Evolutionary conservation across 2,329 filamentous ascomycete species (phyloP).

Genomic region (Xylaria hypoxylon): DNA sequence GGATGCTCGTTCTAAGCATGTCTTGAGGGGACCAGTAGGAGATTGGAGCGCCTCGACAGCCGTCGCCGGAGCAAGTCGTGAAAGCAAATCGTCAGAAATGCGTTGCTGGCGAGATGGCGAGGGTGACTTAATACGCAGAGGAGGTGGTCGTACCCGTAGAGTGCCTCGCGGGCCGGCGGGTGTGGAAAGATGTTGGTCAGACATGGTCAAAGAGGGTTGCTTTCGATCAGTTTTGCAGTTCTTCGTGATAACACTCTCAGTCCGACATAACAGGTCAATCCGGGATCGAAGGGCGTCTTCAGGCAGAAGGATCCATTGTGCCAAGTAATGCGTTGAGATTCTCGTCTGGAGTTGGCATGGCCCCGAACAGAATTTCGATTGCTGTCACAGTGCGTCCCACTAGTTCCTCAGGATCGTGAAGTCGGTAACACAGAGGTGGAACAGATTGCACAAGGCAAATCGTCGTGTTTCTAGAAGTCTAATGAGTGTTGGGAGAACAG

Average conservation of each 20-base stretch:
- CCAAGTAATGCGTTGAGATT: conserved; percentile 35
- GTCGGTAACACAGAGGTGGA: conserved; percentile 36
- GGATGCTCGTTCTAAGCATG: conserved; percentile 72
- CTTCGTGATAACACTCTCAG: conserved; percentile 39
- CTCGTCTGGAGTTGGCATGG: conserved; percentile 44
- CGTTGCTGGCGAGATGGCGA: conserved; percentile 61
- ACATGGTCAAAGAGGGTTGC: conserved; percentile 43
- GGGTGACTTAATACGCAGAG: conserved; percentile 54
- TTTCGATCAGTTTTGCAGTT: conserved; percentile 43
- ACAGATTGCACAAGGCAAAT: conserved; percentile 29
- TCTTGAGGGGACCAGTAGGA: conserved; percentile 64
- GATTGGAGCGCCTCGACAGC: conserved; percentile 70
- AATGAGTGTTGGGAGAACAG: conserved; percentile 36
- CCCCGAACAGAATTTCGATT: conserved; percentile 36
- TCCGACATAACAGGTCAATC: conserved; percentile 41
- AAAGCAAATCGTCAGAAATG: conserved; percentile 68
- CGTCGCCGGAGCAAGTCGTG: conserved; percentile 69
- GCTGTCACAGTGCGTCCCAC: conserved; percentile 31
- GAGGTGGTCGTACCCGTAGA: conserved; percentile 57
- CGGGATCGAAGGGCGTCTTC: conserved; percentile 29
- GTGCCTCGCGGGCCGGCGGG: conserved; percentile 53
- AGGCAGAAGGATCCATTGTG: conserved; percentile 47
- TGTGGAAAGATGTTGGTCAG: conserved; percentile 52
- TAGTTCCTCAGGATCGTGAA: conserved; percentile 28
- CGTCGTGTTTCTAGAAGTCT: conserved; percentile 42